phyloP scores from a whole-genome alignment of 768 basidiomycete genomes.

The Zangia roseola region DNA sequence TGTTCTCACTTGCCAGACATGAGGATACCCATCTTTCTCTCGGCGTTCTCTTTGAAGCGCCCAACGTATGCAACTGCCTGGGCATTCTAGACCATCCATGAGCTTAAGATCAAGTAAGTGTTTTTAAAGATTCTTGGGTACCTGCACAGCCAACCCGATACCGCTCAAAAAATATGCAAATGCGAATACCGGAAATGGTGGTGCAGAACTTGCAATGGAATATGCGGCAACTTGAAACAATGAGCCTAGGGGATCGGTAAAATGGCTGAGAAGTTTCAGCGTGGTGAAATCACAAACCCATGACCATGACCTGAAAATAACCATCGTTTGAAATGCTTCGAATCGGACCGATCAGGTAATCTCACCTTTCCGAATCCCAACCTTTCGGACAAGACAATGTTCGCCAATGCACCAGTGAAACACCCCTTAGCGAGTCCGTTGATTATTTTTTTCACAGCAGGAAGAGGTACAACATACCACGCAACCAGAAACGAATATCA shows the following conservation, averaged over 20 bases:
- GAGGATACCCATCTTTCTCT: conserved; percentile 69
- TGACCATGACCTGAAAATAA: conserved; percentile 36
- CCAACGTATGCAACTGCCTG: conserved; percentile 73
- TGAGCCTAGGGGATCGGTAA: conserved; percentile 41
- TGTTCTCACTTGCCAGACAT: conserved; percentile 36
- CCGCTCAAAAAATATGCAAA: conserved; percentile 48
- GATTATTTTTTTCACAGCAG: not conserved
- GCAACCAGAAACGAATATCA: conserved; percentile 53
- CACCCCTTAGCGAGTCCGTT: conserved; percentile 35
- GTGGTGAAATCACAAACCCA: conserved; percentile 26
- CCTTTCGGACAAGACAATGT: conserved; percentile 44
- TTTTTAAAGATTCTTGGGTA: conserved; percentile 14
- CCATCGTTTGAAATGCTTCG: not conserved
- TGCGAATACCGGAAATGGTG: conserved; percentile 64
- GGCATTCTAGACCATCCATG: conserved; percentile 48
- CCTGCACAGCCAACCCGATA: conserved; percentile 49
- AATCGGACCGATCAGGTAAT: not conserved
- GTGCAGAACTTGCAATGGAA: conserved; percentile 50
- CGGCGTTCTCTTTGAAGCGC: conserved; percentile 50
- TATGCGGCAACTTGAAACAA: conserved; percentile 53
- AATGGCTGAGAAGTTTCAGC: not conserved
- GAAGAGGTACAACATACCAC: conserved; percentile 31
- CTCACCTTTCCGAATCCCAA: conserved; percentile 44
- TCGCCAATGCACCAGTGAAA: conserved; percentile 42
- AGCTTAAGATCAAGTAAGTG: not conserved